A percentile compares a stretch with the other conserved stretches of the same genome.
Conservation (phyloP, 78 protist genomes). For the Dictyostelium brefeldianum region DNA sequence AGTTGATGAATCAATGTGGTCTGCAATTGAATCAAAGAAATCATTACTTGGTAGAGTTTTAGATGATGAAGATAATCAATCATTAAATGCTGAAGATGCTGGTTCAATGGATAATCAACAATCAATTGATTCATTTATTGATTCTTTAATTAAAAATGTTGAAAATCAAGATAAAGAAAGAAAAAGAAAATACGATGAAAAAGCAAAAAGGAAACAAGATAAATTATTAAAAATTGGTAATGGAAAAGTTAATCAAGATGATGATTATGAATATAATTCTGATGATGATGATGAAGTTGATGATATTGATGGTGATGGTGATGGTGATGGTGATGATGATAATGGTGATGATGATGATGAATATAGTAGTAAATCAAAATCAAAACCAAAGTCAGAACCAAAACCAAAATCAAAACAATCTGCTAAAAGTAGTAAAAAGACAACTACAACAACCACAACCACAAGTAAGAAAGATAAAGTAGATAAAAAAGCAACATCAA, state of each 20-base stretch:
- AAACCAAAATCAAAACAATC: not conserved
- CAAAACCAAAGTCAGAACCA: not conserved
- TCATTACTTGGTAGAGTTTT: slow-evolving; percentile 58
- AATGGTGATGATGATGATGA: not conserved
- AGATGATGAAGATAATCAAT: slow-evolving; percentile 45
- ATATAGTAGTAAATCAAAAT: not conserved
- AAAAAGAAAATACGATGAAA: not conserved
- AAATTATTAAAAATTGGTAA: slow-evolving; percentile 3
- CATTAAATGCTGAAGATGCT: slow-evolving; percentile 25
- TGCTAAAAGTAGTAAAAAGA: not conserved
- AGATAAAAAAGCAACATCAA: no score
- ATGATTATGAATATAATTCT: slow-evolving; percentile 1
- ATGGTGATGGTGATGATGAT: slow-evolving; percentile 15
- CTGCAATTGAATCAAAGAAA: slow-evolving; percentile 24
- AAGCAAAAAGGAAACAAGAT: slow-evolving; percentile 1
- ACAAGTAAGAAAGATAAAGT: not conserved
- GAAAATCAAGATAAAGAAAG: slow-evolving; percentile 33
- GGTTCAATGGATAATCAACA: not conserved
- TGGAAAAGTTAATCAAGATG: not conserved
- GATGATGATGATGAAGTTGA: not conserved
- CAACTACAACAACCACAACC: not conserved
- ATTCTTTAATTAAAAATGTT: not conserved
- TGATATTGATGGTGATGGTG: not conserved
- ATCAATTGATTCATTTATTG: slow-evolving; percentile 15
- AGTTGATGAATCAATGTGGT: slow-evolving; percentile 79